A percentile compares a stretch with the other conserved stretches of the same genome.
These are phyloP conservation scores for Styphnolobium japonicum DNA, from an alignment of 306 rosid genomes.

Conservation along the genomic window DNA sequence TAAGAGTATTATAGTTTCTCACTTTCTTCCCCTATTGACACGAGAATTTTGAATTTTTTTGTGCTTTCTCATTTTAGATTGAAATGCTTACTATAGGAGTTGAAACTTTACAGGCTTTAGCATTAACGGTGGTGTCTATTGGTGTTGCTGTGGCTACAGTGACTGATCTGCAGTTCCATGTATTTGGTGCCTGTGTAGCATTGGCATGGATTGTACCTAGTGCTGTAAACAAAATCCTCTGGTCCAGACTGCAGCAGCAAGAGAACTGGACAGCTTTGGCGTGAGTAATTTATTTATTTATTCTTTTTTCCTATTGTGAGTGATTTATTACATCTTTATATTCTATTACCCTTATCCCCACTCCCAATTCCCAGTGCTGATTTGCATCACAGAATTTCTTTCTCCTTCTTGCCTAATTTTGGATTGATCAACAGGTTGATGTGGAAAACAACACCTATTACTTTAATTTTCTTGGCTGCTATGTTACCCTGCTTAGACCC, in stretches of 20 bases:
- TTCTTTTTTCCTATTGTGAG: constrained; percentile 1
- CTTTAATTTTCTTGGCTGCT: constrained; percentile 61
- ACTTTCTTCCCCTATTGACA: neutral
- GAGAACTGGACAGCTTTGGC: constrained; percentile 90
- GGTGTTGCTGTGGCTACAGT: constrained; percentile 87
- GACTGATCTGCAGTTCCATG: constrained; percentile 74
- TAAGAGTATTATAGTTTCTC: neutral
- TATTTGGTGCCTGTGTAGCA: constrained; percentile 78
- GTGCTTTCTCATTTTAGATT: neutral
- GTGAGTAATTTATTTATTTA: constrained; percentile 41
- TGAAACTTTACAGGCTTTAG: constrained; percentile 58
- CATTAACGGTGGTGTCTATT: constrained; percentile 66
- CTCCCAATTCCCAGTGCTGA: neutral
- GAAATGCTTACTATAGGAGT: neutral
- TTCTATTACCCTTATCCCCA: neutral
- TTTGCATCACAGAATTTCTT: neutral
- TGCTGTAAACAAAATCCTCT: constrained; percentile 78
- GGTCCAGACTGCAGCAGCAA: constrained; percentile 86
- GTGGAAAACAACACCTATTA: constrained; percentile 92
- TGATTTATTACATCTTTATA: neutral
- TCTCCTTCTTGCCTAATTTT: constrained; percentile 10
- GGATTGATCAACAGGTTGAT: constrained; percentile 59
- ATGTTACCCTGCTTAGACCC: constrained; percentile 82
- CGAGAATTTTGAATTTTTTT: neutral
- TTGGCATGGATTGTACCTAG: constrained; percentile 87